phyloP scores from a whole-genome alignment of 805 yeast genomes.

The Pachysolen tannophilus region DNA sequence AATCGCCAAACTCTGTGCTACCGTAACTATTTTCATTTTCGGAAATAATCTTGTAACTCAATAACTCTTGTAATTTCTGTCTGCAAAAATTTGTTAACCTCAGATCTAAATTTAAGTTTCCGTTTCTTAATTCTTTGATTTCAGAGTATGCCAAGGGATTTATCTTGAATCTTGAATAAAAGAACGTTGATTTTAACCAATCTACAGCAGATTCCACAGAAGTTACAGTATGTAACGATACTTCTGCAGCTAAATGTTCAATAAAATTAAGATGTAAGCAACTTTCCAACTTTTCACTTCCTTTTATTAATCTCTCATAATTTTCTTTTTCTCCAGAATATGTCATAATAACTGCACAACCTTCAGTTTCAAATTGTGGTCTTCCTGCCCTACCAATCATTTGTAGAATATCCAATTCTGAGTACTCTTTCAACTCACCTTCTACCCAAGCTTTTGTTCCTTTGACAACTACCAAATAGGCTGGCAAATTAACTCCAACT shows the following conservation, averaged over 20 bases:
- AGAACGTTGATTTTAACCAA: constrained; percentile 43
- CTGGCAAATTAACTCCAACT: constrained; percentile 55
- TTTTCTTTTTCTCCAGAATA: constrained; percentile 21
- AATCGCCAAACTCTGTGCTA: constrained; percentile 34
- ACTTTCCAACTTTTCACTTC: constrained; percentile 39
- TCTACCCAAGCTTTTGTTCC: constrained; percentile 54
- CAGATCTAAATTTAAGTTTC: constrained; percentile 17
- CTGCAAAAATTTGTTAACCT: constrained; percentile 27
- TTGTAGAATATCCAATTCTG: constrained; percentile 47
- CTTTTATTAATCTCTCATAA: constrained; percentile 35
- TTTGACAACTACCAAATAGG: constrained; percentile 50
- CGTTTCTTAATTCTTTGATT: constrained; percentile 13
- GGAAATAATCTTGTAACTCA: constrained; percentile 22
- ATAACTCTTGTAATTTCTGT: constrained; percentile 23
- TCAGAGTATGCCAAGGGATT: constrained; percentile 33
- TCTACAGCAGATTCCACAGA: constrained; percentile 28
- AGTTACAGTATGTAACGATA: constrained; percentile 30
- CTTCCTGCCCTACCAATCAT: constrained; percentile 66
- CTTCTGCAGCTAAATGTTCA: constrained; percentile 37
- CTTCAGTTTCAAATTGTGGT: constrained; percentile 46
- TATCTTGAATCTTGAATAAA: constrained; percentile 33
- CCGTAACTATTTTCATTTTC: constrained; percentile 10
- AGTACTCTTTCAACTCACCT: constrained; percentile 41
- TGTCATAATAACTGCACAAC: constrained; percentile 44
- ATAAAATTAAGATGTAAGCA: constrained; percentile 29